Conservation (phyloP, 2,329 filamentous ascomycete species). For the Penicillium frequentans region DNA sequence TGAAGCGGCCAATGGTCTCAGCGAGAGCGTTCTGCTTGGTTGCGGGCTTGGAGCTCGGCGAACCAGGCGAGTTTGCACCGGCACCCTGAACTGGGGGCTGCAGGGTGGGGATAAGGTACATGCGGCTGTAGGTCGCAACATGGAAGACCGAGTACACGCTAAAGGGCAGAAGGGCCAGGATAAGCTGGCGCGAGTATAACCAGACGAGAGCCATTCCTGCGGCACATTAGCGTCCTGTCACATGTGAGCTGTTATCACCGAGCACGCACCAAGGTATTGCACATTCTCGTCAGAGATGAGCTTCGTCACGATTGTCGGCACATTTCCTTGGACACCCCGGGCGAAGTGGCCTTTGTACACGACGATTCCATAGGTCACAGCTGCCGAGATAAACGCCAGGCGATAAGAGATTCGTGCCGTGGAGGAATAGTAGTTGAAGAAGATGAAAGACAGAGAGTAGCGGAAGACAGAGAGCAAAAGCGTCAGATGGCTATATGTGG, state of each 20-base stretch:
- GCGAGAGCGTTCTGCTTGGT: slow-evolving; percentile 62
- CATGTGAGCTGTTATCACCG: background rate
- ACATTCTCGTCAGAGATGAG: slow-evolving; percentile 90
- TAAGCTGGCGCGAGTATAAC: slow-evolving; percentile 87
- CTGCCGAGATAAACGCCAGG: slow-evolving; percentile 83
- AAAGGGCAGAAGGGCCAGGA: slow-evolving; percentile 89
- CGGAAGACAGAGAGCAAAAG: slow-evolving; percentile 80
- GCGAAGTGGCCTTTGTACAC: slow-evolving; percentile 97
- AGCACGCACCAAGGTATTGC: slow-evolving; percentile 81
- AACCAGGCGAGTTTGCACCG: slow-evolving; percentile 55
- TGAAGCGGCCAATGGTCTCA: slow-evolving; percentile 85
- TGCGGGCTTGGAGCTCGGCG: slow-evolving; percentile 52
- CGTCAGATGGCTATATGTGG: slow-evolving; percentile 69
- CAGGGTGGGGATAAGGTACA: slow-evolving; percentile 86
- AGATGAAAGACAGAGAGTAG: slow-evolving; percentile 82
- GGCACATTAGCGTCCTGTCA: slow-evolving; percentile 1
- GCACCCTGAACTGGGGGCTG: slow-evolving; percentile 60
- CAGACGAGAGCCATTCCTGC: slow-evolving; percentile 90
- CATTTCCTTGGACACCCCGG: slow-evolving; percentile 68
- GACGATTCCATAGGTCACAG: slow-evolving; percentile 93
- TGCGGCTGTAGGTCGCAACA: slow-evolving; percentile 92
- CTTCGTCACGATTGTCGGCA: slow-evolving; percentile 63
- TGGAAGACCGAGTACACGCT: slow-evolving; percentile 98
- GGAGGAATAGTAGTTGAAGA: slow-evolving; percentile 79
- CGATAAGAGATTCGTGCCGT: slow-evolving; percentile 85